Evolutionary conservation across 495 filamentous ascomycete genomes (phyloP).

Genomic region (Ramalina intermedia): DNA sequence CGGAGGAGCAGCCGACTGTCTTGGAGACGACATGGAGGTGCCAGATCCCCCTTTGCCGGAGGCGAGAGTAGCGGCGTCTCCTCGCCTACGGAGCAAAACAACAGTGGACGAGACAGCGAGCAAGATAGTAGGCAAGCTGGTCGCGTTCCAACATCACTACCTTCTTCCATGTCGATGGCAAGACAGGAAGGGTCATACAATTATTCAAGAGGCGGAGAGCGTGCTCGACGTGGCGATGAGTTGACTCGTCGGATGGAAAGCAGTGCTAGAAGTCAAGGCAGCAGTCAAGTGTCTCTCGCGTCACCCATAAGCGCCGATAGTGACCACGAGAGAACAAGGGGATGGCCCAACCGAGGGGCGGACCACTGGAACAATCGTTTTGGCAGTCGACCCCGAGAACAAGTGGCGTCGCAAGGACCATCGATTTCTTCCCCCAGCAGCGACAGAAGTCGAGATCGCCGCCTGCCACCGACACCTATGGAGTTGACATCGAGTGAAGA

Average conservation of each 20-base stretch:
- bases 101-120: background rate
- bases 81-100: background rate
- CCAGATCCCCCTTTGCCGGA: background rate
- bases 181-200: background rate
- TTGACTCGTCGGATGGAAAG: background rate
- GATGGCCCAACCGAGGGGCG: background rate
- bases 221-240: background rate
- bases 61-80: slow-evolving; percentile 3
- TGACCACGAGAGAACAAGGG: background rate
- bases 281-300: background rate
- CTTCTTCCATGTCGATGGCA: background rate
- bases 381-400: slow-evolving; percentile 2
- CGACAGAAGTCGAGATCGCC: background rate
- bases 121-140: background rate
- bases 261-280: background rate
- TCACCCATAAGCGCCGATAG: background rate
- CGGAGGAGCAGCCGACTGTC: background rate
- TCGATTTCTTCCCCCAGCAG: slow-evolving; percentile 1
- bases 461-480: background rate
- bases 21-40: background rate
- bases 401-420: background rate
- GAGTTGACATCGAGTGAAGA: background rate
- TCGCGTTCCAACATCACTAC: background rate
- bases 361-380: background rate
- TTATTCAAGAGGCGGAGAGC: background rate